phyloP scores from a whole-genome alignment of 2,329 filamentous ascomycete genomes.

The Phoma herbarum region DNA sequence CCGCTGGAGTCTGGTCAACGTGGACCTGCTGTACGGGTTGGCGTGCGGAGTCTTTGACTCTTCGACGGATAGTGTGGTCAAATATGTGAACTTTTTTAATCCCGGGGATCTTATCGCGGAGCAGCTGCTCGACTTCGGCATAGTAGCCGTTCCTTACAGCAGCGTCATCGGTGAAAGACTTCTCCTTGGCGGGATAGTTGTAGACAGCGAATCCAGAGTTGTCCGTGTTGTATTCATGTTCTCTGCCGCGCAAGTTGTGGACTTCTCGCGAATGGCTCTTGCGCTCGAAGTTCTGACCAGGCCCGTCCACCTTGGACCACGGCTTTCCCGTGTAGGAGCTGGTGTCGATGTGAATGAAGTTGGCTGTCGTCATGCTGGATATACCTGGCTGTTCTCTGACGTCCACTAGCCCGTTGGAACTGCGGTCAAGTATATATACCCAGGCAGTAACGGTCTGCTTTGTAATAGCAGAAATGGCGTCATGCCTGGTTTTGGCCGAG shows the following conservation, averaged over 20 bases:
- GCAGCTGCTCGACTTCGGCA: constrained; percentile 65
- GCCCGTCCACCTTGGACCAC: constrained; percentile 72
- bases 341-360: constrained; percentile 69
- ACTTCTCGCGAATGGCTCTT: constrained; percentile 60
- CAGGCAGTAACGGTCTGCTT: constrained; percentile 29
- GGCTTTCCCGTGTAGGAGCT: constrained; percentile 62
- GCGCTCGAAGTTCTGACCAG: constrained; percentile 63
- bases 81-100: constrained; percentile 73
- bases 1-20: constrained; percentile 73
- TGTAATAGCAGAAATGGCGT: constrained; percentile 37
- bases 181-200: constrained; percentile 62
- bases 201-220: constrained; percentile 67
- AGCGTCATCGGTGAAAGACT: constrained; percentile 63
- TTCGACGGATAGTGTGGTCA: constrained; percentile 73
- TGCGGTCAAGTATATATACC: constrained; percentile 12
- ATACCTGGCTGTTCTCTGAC: not conserved
- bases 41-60: constrained; percentile 63
- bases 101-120: constrained; percentile 63
- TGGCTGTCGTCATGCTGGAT: constrained; percentile 64
- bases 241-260: constrained; percentile 63
- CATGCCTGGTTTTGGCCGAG: constrained; percentile 25
- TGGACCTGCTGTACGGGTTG: constrained; percentile 75
- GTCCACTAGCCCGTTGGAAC: not conserved
- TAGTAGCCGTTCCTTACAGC: constrained; percentile 68
- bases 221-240: constrained; percentile 64